Base-by-base conservation (phyloP, 2,329 filamentous ascomycete genomes). In the Pseudogymnoascus sp. region DNA sequence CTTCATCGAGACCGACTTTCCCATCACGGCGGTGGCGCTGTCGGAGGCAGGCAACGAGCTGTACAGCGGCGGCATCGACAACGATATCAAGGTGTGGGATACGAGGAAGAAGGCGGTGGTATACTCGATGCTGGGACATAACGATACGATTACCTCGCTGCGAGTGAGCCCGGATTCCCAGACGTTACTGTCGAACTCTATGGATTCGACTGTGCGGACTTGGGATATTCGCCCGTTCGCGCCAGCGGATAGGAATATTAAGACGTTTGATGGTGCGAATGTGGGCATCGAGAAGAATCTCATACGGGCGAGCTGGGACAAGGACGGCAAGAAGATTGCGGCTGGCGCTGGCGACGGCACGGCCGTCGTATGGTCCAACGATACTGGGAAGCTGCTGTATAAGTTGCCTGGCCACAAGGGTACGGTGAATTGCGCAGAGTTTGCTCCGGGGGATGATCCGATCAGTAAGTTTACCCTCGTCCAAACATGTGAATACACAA, bases 201-300 rank as follows among this genome's bases (percentile, higher is more conserved):
- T 97, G 81, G 94, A 99, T 74, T 92, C 90, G 17, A 96, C 93
- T 0, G 94, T 92, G 38, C 84, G 90, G 70, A 97, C 92, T 15
- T 99, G 94, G 94, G 93, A 99, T 73, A 90, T 99, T 60, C 84
- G 93, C 68, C 93, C 94, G 0, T 99, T 97, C 76, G 93, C 94
- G 5, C 91, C 94, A 0, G 86, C 88, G 0, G 90, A 97, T 73
- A 83, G 94, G 66, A 87, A 91, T 64, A 85, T 97, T 64, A 85
- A 86, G 71, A 96, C 91, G 0, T 96, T 94, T 73, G 93, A 97
- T 69, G 94, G 94, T n/a, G 93, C 93, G 0, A 88, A 89, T 9
- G 81, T 85, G 36, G 92, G 92, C 0, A 76, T 96, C 60, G 94
- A 99, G 75, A 94, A 94, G 80, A 97, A 97, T 69, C 78, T 99